Percentiles rank a stretch among this genome's conserved stretches.
Conservation (phyloP, 2,329 filamentous ascomycete genomes). For the Fonsecaea monophora region DNA sequence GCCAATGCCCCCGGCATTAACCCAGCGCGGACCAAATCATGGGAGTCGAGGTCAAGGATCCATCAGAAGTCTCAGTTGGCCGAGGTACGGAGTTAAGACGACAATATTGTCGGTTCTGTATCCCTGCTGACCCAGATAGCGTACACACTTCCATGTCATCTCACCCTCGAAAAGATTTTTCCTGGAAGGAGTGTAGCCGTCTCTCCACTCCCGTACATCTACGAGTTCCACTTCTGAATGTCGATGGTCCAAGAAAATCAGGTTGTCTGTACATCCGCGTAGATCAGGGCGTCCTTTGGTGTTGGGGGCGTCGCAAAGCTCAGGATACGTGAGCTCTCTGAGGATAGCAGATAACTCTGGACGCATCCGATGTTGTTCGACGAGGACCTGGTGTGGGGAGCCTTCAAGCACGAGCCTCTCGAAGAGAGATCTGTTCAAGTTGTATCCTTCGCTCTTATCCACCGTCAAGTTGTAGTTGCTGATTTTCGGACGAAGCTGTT, state of each 20-base stretch:
- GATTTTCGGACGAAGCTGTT: constrained; percentile 73
- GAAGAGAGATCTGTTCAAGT: constrained; percentile 72
- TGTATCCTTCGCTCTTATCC: constrained; percentile 68
- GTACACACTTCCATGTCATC: constrained; percentile 70
- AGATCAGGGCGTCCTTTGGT: constrained; percentile 58
- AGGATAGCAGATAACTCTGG: constrained; percentile 70
- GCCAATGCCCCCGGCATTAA: constrained; percentile 62
- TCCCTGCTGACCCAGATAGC: constrained; percentile 73
- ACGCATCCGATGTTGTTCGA: constrained; percentile 71
- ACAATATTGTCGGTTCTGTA: constrained; percentile 71
- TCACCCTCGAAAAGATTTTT: constrained; percentile 69
- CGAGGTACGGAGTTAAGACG: constrained; percentile 74
- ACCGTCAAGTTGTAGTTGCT: constrained; percentile 66
- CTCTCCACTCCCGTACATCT: constrained; percentile 64
- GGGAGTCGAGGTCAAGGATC: constrained; percentile 68
- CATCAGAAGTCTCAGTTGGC: constrained; percentile 67
- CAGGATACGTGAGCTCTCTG: constrained; percentile 66
- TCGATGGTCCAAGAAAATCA: constrained; percentile 72
- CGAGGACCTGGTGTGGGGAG: constrained; percentile 61
- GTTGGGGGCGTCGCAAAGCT: constrained; percentile 61
- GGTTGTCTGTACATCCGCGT: constrained; percentile 64
- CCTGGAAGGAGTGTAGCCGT: constrained; percentile 48
- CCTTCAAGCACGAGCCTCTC: constrained; percentile 68
- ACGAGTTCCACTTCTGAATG: constrained; percentile 58
- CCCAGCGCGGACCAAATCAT: constrained; percentile 68